These are phyloP conservation scores for Coniochaeta sp. DNA, from an alignment of 2,329 filamentous ascomycete species.

Conservation along the genomic window DNA sequence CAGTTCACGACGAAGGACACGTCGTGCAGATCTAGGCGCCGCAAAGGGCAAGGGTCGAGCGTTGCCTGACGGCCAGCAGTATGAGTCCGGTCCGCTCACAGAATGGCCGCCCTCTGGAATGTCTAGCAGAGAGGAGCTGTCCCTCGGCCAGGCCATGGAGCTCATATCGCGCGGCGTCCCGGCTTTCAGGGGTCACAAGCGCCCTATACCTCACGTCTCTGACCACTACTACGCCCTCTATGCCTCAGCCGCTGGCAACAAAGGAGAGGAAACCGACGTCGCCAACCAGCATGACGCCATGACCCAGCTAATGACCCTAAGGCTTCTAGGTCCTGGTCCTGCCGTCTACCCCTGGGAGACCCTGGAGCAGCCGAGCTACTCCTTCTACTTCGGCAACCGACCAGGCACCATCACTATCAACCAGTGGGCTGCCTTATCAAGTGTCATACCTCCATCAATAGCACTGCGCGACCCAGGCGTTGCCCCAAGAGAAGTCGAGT, in stretches of 20 bases:
- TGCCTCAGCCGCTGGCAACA: conserved; percentile 40
- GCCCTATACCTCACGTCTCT: conserved; percentile 44
- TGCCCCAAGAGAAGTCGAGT: conserved; percentile 51
- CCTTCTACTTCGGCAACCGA: conserved; percentile 57
- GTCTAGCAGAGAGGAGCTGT: conserved; percentile 39
- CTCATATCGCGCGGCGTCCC: conserved; percentile 52
- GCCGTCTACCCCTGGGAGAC: conserved; percentile 57
- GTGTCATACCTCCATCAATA: conserved; percentile 46
- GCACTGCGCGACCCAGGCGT: conserved; percentile 51
- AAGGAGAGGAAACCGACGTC: conserved; percentile 34
- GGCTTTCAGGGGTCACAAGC: conserved; percentile 45
- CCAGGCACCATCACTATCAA: conserved; percentile 68
- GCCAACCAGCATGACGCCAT: conserved; percentile 46
- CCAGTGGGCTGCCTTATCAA: conserved; percentile 56
- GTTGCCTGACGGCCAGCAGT: conserved; percentile 18
- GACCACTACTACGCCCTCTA: conserved; percentile 50
- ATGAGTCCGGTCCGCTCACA: conserved; percentile 31
- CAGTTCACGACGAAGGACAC: conserved; percentile 31
- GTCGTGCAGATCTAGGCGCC: conserved; percentile 28
- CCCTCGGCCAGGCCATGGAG: conserved; percentile 45
- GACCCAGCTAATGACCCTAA: conserved; percentile 51
- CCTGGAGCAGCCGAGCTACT: conserved; percentile 65
- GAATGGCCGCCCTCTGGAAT: conserved; percentile 52
- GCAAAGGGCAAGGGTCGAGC: conserved; percentile 32
- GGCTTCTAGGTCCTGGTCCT: conserved; percentile 32